Conservation (phyloP, 1,139 yeast species). For the Saccharomyces hybrid region DNA sequence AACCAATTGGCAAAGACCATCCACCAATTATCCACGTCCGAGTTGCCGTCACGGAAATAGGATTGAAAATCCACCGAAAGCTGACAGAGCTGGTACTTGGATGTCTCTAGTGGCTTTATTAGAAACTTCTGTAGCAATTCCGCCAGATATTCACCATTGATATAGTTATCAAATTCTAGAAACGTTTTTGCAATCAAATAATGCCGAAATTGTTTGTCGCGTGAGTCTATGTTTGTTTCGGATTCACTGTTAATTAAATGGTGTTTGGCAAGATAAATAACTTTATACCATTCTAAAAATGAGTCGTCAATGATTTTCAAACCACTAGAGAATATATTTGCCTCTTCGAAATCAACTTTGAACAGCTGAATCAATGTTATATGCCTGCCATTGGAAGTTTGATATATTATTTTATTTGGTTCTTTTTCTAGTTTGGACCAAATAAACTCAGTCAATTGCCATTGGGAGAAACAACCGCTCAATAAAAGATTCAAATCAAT, state of each 20-base stretch:
- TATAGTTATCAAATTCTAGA: slow-evolving; percentile 22
- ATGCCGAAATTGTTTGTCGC: slow-evolving; percentile 6
- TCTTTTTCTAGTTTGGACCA: slow-evolving; percentile 1
- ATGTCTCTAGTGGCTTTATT: slow-evolving; percentile 22
- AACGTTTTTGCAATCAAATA: slow-evolving; percentile 15
- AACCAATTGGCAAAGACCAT: slow-evolving; percentile 14
- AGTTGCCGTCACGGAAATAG: neutral
- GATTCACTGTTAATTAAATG: slow-evolving; percentile 10
- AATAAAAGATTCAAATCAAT: slow-evolving; percentile 5
- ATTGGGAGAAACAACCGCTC: slow-evolving; percentile 6
- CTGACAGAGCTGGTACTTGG: slow-evolving; percentile 27
- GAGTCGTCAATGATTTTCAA: slow-evolving; percentile 9
- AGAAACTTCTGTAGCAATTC: slow-evolving; percentile 22
- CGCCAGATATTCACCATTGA: slow-evolving; percentile 27
- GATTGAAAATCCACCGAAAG: slow-evolving; percentile 25
- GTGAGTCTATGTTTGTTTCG: slow-evolving; percentile 3
- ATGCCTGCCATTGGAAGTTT: neutral
- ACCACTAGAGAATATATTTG: neutral
- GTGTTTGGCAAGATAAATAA: slow-evolving; percentile 13
- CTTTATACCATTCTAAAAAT: slow-evolving; percentile 19
- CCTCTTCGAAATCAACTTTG: neutral
- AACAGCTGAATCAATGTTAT: slow-evolving; percentile 2
- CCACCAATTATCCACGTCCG: slow-evolving; percentile 13
- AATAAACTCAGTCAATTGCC: slow-evolving; percentile 4
- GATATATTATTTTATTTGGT: slow-evolving; percentile 2